These are phyloP conservation scores for Verticillium tricorpus DNA, from an alignment of 2,329 filamentous ascomycete genomes.

Conservation along the genomic window DNA sequence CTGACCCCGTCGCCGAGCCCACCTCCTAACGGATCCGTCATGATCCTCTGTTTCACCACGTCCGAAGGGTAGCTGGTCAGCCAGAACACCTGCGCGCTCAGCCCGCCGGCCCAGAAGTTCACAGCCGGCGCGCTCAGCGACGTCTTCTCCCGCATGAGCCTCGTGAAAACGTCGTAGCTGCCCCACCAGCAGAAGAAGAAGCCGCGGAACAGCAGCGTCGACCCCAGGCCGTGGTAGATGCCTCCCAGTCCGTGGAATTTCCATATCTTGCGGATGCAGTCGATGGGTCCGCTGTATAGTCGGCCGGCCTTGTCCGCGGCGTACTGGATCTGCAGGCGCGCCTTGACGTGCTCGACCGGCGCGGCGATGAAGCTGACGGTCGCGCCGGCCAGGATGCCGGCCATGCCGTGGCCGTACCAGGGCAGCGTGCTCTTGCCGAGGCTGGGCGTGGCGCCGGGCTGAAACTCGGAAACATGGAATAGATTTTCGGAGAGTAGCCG, in stretches of 20 bases:
- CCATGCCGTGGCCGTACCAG: constrained; percentile 76
- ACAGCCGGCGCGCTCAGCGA: constrained; percentile 69
- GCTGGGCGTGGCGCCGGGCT: constrained; percentile 16
- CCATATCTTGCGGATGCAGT: constrained; percentile 71
- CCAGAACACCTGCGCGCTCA: constrained; percentile 95
- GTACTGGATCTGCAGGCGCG: constrained; percentile 91
- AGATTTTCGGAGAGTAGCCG: constrained; percentile 76
- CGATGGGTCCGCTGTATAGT: constrained; percentile 80
- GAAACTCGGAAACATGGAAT: constrained; percentile 50
- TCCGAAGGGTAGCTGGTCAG: constrained; percentile 86
- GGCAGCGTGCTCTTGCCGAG: constrained; percentile 50
- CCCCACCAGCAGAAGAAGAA: constrained; percentile 99
- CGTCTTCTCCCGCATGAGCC: constrained; percentile 62
- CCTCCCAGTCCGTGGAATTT: constrained; percentile 70
- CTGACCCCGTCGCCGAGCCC: constrained; percentile 61
- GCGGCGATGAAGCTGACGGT: constrained; percentile 93
- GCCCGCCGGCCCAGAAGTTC: constrained; percentile 95
- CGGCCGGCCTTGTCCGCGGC: constrained; percentile 71
- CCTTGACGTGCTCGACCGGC: constrained; percentile 93
- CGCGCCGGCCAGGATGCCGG: constrained; percentile 79
- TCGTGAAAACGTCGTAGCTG: constrained; percentile 83
- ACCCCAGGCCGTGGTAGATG: constrained; percentile 78
- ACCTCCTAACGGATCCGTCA: constrained; percentile 87
- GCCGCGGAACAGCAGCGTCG: constrained; percentile 82
- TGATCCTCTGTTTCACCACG: constrained; percentile 92